Base-by-base conservation (phyloP, 345 rosid genomes). In the Eucalyptus melliodora region DNA sequence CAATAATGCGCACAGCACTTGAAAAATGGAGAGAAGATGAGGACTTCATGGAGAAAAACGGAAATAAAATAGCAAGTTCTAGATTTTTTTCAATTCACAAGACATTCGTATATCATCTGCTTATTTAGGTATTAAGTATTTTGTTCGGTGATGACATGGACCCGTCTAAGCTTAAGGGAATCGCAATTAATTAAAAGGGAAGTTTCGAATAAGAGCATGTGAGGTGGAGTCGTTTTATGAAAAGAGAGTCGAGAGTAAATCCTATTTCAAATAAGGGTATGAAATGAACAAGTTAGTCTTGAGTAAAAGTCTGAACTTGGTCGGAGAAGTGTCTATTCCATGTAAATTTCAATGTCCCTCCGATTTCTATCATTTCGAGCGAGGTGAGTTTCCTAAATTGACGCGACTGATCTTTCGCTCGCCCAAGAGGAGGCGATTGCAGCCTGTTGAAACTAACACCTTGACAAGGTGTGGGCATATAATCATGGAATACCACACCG, bases 261-360 rank as follows among this genome's bases (percentile, higher is more conserved):
- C 27, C 0, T 56, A 56, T 23, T 56, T 56, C 0, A 56, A 56
- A 23, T 21, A 1, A 56, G 12, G 27, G 27, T 3, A 4, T 23
- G 5, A 9, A 55, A 2, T 55, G 26, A 4, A 55, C 5, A 55
- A 55, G 2, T 55, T 9, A 55, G 1, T 23, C 1, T 23, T 4
- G 8, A 23, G 5, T 55, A 21, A 55, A 2, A 4, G 27, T 2
- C 5, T 1, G 0, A 23, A 23, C 6, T 55, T 4, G 2, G 27
- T 5, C 0, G 3, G 27, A 56, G 6, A 2, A 56, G 12, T 3
- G 27, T 23, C 3, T 0, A 56, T 23, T 56, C 27, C 3, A 56
- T 56, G 0, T 56, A 56, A 56, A 56, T 56, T 56, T 56, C 6
- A 56, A 2, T 0, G 1, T 56, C 60, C 60, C 27, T 21, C 26